These are phyloP conservation scores for Pyrenophora graminea DNA, from an alignment of 2,329 filamentous ascomycete species.

Conservation along the genomic window DNA sequence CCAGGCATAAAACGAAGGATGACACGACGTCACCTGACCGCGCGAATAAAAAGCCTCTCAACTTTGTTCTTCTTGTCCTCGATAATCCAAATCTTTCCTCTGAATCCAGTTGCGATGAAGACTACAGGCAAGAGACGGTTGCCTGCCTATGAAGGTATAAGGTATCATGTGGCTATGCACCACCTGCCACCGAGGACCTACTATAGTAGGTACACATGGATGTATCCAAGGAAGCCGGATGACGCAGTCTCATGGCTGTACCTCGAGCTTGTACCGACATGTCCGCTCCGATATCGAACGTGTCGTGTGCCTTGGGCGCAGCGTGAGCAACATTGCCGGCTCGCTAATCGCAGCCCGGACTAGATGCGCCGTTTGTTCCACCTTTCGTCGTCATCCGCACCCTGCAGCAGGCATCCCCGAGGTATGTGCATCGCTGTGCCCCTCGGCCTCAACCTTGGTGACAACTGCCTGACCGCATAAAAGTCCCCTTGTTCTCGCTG, in stretches of 20 bases:
- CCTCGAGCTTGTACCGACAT: not conserved
- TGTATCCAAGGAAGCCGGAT: conserved; percentile 11
- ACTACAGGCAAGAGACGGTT: no score
- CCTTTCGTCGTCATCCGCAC: conserved; percentile 13
- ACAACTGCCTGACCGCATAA: conserved; percentile 16
- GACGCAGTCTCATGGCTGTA: conserved; percentile 34
- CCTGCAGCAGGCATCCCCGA: conserved; percentile 19
- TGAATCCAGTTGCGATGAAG: no score
- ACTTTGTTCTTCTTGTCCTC: no score
- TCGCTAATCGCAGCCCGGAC: conserved; percentile 27
- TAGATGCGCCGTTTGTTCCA: conserved; percentile 11
- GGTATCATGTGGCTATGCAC: conserved; percentile 18
- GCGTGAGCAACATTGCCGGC: conserved; percentile 9
- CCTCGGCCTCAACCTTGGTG: conserved; percentile 1
- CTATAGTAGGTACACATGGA: not conserved
- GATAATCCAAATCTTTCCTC: no score
- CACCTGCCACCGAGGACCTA: not conserved
- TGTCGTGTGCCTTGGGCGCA: conserved; percentile 27
- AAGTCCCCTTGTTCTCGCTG: conserved; percentile 10
- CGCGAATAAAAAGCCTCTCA: not conserved
- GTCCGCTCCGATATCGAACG: conserved; percentile 11
- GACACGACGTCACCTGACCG: conserved; percentile 20
- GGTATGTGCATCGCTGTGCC: conserved; percentile 14
- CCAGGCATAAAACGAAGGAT: not conserved
- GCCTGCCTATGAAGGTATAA: not conserved